These are phyloP conservation scores for Arabis hirsuta DNA, from an alignment of 345 rosid genomes.

Conservation along the genomic window DNA sequence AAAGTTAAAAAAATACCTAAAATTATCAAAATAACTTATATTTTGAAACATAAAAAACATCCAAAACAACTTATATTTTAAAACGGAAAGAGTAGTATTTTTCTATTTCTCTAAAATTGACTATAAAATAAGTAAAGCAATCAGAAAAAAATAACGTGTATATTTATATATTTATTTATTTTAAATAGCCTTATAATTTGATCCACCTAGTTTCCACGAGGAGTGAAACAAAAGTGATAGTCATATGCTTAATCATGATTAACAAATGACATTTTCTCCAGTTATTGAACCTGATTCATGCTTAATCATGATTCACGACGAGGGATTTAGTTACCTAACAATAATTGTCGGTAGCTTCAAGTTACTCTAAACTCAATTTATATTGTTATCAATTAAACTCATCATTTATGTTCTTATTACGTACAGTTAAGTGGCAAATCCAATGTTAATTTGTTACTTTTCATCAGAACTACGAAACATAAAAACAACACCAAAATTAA, in stretches of 20 bases:
- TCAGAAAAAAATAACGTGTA: too few relatives aligned
- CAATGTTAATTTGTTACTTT: background rate
- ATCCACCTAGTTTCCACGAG: slow-evolving; percentile 11
- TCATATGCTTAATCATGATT: slow-evolving; percentile 39
- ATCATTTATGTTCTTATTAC: slow-evolving; percentile 9
- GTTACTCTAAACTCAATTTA: slow-evolving; percentile 19
- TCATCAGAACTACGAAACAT: background rate
- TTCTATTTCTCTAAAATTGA: too few relatives aligned
- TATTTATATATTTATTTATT: too few relatives aligned
- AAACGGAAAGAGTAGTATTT: too few relatives aligned
- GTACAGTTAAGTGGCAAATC: background rate
- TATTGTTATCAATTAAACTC: slow-evolving; percentile 10
- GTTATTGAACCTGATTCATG: slow-evolving; percentile 32
- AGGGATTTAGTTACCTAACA: slow-evolving; percentile 26
- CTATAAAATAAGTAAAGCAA: too few relatives aligned
- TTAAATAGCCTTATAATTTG: background rate
- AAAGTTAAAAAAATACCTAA: too few relatives aligned
- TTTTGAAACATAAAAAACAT: too few relatives aligned
- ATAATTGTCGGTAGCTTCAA: slow-evolving; percentile 39
- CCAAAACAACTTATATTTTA: too few relatives aligned
- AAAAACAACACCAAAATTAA: too few relatives aligned
- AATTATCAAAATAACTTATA: too few relatives aligned
- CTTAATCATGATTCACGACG: too few relatives aligned
- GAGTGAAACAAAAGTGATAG: slow-evolving; percentile 38
- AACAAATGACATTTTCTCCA: slow-evolving; percentile 6